A percentile compares a stretch with the other conserved stretches of the same genome.
These are phyloP conservation scores for Ambrosia artemisiifolia DNA, from an alignment of 129 eudicot species.

Conservation along the genomic window DNA sequence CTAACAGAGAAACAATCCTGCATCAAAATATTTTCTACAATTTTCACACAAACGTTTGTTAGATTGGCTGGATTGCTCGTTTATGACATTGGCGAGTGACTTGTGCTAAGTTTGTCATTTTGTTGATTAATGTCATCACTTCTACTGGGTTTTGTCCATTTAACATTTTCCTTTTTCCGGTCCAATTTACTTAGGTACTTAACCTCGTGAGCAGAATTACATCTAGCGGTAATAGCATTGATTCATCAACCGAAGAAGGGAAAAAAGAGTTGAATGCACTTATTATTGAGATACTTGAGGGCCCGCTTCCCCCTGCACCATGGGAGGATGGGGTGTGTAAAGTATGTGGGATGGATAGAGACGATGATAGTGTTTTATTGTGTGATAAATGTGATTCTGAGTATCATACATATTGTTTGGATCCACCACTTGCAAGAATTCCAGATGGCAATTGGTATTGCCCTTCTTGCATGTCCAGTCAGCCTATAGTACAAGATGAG, in stretches of 20 bases:
- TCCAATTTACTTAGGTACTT: slow-evolving; percentile 51
- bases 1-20: background rate
- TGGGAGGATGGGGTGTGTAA: slow-evolving; percentile 75
- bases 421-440: slow-evolving; percentile 63
- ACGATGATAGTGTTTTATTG: slow-evolving; percentile 53
- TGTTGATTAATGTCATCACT: background rate
- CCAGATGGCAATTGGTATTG: slow-evolving; percentile 76
- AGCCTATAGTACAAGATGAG: slow-evolving; percentile 20
- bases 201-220: slow-evolving; percentile 46
- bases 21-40: background rate
- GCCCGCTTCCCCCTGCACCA: slow-evolving; percentile 60
- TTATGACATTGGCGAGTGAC: background rate
- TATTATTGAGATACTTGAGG: slow-evolving; percentile 37
- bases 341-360: slow-evolving; percentile 64
- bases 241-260: slow-evolving; percentile 42
- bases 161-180: background rate
- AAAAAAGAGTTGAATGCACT: slow-evolving; percentile 54
- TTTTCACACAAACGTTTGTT: background rate
- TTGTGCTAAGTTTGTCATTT: background rate
- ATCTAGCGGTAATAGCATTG: slow-evolving; percentile 23
- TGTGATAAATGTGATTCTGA: slow-evolving; percentile 72
- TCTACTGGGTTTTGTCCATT: slow-evolving; percentile 1
- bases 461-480: slow-evolving; percentile 50
- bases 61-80: background rate
- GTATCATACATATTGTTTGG: slow-evolving; percentile 64